phyloP scores from a whole-genome alignment of 1,139 yeast genomes.

The Barnettozyma hawaiiensis region DNA sequence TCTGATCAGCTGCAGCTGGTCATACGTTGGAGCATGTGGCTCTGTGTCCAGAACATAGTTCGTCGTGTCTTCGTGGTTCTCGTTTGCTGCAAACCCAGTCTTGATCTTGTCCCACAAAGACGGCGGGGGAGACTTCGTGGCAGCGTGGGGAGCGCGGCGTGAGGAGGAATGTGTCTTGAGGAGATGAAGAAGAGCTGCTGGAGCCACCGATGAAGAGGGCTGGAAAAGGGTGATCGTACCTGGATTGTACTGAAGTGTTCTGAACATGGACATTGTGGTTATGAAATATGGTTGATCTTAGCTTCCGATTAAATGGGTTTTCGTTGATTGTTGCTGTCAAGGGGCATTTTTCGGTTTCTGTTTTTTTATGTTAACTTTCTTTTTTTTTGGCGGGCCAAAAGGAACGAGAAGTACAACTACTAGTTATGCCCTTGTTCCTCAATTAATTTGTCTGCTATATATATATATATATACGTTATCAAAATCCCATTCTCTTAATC shows the following conservation, averaged over 20 bases:
- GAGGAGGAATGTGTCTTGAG: background rate
- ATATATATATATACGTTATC: background rate
- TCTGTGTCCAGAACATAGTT: constrained; percentile 12
- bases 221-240: constrained; percentile 21
- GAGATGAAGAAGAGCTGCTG: constrained; percentile 3
- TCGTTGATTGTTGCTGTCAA: background rate
- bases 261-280: constrained; percentile 22
- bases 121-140: background rate
- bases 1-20: constrained; percentile 22
- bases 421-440: background rate
- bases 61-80: background rate
- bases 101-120: constrained; percentile 9
- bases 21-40: constrained; percentile 20
- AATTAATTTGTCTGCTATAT: background rate
- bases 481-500: constrained; percentile 77
- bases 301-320: too few species aligned
- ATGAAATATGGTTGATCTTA: background rate
- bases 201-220: constrained; percentile 12
- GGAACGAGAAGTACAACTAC: too few species aligned
- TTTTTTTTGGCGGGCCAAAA: too few species aligned
- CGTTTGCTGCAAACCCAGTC: constrained; percentile 4
- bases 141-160: background rate
- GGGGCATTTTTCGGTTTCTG: background rate
- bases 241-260: constrained; percentile 20
- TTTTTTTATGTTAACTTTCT: too few species aligned